phyloP scores from a whole-genome alignment of 1,284 basidiomycete genomes.

The Trichosporon faecale region DNA sequence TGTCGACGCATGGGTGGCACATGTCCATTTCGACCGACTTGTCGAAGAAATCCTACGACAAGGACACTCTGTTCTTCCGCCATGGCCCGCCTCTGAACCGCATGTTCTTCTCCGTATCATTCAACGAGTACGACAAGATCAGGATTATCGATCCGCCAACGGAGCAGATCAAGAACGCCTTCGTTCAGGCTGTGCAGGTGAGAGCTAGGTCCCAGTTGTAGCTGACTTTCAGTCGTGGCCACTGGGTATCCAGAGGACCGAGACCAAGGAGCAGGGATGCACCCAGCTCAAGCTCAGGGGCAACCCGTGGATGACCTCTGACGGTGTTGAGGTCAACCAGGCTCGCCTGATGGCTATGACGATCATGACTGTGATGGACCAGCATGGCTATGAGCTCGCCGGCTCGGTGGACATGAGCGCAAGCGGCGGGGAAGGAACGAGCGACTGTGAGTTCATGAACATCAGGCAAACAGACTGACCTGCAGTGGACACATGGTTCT shows the following conservation, averaged over 20 bases:
- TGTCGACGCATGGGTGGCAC: conserved; percentile 40
- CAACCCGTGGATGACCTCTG: conserved; percentile 37
- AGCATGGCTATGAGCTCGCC: conserved; percentile 39
- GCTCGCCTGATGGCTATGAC: conserved; percentile 32
- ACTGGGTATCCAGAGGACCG: conserved; percentile 36
- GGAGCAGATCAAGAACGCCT: conserved; percentile 29
- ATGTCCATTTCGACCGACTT: conserved; percentile 35
- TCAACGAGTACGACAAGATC: conserved; percentile 46
- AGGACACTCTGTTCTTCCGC: conserved; percentile 43
- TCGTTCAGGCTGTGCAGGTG: conserved; percentile 35
- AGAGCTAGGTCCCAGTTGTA: conserved; percentile 15
- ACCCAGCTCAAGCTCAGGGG: conserved; percentile 44
- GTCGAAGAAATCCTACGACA: conserved; percentile 40
- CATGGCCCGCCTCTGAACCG: conserved; percentile 32
- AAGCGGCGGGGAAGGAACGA: conserved; percentile 18
- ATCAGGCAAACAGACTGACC: neutral
- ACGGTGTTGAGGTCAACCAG: conserved; percentile 30
- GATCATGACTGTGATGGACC: conserved; percentile 38
- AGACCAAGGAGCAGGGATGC: conserved; percentile 37
- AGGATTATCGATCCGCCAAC: conserved; percentile 46
- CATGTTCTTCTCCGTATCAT: conserved; percentile 39
- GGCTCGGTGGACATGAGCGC: conserved; percentile 40
- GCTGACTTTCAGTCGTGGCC: conserved; percentile 31
- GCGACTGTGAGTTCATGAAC: conserved; percentile 17
- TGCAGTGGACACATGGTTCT: conserved; percentile 49